Conservation (phyloP, 495 filamentous ascomycete species). For the Clavariopsis aquatica region DNA sequence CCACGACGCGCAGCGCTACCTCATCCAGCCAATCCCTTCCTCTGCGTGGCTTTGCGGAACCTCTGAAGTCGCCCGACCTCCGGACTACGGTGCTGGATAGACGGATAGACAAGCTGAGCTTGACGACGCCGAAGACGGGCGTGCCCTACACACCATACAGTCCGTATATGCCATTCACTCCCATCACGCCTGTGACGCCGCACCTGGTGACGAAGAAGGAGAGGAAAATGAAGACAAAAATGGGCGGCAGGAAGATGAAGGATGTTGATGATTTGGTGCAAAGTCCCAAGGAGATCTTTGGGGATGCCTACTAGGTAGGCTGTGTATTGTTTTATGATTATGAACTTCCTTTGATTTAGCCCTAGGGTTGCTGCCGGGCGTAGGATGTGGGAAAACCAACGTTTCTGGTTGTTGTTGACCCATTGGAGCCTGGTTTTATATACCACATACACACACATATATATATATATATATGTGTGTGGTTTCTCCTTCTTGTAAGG, state of each 20-base stretch:
- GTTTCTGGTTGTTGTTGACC: too few relatives aligned
- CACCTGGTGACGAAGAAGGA: slow-evolving; percentile 71
- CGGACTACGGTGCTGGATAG: slow-evolving; percentile 57
- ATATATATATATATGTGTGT: too few relatives aligned
- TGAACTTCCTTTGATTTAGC: not conserved
- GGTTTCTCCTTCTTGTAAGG: too few relatives aligned
- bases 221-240: slow-evolving; percentile 64
- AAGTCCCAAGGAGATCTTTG: slow-evolving; percentile 61
- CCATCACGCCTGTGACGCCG: slow-evolving; percentile 84
- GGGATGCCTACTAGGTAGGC: slow-evolving; percentile 40
- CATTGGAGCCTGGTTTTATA: too few relatives aligned
- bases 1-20: slow-evolving; percentile 23
- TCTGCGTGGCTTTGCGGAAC: slow-evolving; percentile 32
- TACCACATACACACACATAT: too few relatives aligned
- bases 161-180: slow-evolving; percentile 89
- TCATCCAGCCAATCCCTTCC: slow-evolving; percentile 31
- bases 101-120: slow-evolving; percentile 52
- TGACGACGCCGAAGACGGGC: slow-evolving; percentile 68
- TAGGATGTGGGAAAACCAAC: too few relatives aligned
- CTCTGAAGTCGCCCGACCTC: slow-evolving; percentile 62
- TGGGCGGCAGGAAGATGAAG: slow-evolving; percentile 57
- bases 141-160: slow-evolving; percentile 77
- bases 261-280: slow-evolving; percentile 60
- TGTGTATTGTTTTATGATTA: not conserved
- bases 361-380: too few relatives aligned